Base-by-base conservation (phyloP, 2,329 filamentous ascomycete genomes). In the Diaporthe citrichinensis region DNA sequence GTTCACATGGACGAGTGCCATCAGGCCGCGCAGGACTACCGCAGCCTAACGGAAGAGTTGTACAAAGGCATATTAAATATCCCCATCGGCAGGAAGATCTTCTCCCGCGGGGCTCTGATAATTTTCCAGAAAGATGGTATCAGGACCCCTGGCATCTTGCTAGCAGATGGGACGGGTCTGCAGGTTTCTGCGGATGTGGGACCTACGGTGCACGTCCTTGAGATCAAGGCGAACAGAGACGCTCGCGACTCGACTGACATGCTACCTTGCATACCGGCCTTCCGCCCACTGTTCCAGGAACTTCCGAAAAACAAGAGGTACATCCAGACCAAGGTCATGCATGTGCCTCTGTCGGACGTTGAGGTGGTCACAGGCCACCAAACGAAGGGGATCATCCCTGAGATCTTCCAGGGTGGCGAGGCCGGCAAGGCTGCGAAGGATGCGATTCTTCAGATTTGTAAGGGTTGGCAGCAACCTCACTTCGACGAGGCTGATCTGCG, bases 401-500 rank as follows among this genome's bases (percentile, higher is more conserved):
- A 91, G 4, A 89, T 91, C 34, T 92, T 91, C 79, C 83, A 88
- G 55, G 86, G 86, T 2, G 88, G 88, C 20, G 90, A 91, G 0
- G 83, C 78, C 3, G 85, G 86, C 71, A 79, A 83, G 7, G 84
- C 84, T 75, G 94, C 93, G 1, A 92, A 94, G 78, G 91, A 92
- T 57, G 91, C 93, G 74, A 88, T 98, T 46, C 84, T 90, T 23
- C 88, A 91, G 34, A 86, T 96, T 23, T 95, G 93, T 82, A 88
- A 88, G 61, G 92, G 92, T 0, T 98, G 96, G 96, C 88, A 89
- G 8, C 90, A 91, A 53, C 87, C 92, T 58, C 87, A 91, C 36
- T 98, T 95, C 94, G 91, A 96, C 74, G 97, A 99, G 84, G 88
- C 95, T 74, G 94, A 97, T 79, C 94, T 97, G 85, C 87, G 88